Evolutionary conservation across 768 basidiomycete genomes (phyloP).

Genomic region (Pseudohyphozyma bogoriensis): DNA sequence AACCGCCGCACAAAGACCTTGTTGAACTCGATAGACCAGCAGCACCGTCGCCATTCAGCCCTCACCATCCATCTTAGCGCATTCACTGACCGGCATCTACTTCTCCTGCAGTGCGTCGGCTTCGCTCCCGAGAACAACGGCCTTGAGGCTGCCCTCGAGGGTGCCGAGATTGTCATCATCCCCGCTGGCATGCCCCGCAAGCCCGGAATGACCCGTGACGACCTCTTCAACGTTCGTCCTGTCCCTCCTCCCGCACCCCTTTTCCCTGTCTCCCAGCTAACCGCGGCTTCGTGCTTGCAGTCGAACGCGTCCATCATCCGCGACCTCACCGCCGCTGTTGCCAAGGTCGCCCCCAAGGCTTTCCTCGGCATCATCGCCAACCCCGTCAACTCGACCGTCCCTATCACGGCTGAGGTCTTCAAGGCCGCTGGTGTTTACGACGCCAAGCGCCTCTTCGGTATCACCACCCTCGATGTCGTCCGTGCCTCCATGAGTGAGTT

Average conservation of each 20-base stretch:
- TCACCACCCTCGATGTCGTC: constrained; percentile 90
- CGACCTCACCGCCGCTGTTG: constrained; percentile 83
- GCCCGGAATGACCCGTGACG: constrained; percentile 67
- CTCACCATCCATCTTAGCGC: too few species aligned
- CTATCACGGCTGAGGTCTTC: constrained; percentile 88
- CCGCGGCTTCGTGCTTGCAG: constrained; percentile 40
- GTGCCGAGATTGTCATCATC: constrained; percentile 85
- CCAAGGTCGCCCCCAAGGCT: constrained; percentile 72
- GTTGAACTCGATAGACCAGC: neutral
- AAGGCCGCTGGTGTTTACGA: constrained; percentile 87
- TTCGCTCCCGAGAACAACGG: constrained; percentile 52
- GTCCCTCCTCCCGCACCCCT: neutral
- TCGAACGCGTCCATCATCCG: constrained; percentile 96
- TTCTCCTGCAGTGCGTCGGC: constrained; percentile 21
- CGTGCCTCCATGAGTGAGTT: constrained; percentile 95
- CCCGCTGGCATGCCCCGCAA: constrained; percentile 99
- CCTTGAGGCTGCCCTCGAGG: constrained; percentile 79
- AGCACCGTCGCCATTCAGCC: too few species aligned
- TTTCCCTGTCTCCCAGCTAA: neutral
- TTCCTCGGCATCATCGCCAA: constrained; percentile 95
- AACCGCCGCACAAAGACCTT: too few species aligned
- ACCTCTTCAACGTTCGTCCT: constrained; percentile 83
- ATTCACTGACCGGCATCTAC: too few species aligned
- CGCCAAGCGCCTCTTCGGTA: constrained; percentile 88
- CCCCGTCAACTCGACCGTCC: constrained; percentile 98